Evolutionary conservation across 345 rosid species (phyloP).

Genomic region (Luvunga scandens): DNA sequence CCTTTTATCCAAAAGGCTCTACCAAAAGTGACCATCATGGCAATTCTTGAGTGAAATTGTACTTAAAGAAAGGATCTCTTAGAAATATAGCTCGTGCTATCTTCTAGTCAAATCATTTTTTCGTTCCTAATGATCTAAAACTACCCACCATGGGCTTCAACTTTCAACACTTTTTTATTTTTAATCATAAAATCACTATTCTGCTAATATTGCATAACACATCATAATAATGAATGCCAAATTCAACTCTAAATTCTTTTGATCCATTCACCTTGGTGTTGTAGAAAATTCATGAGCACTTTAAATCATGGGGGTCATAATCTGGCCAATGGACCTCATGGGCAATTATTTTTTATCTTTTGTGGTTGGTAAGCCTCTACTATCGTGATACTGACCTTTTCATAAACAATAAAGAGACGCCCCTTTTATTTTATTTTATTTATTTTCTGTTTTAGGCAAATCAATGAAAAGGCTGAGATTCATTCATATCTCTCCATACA

Average conservation of each 20-base stretch:
- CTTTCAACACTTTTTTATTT: background rate
- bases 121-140: background rate
- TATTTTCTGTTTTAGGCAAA: background rate
- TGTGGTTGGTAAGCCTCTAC: background rate
- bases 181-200: background rate
- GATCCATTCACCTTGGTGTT: background rate
- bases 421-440: too few species aligned
- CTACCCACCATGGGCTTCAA: background rate
- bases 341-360: background rate
- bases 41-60: background rate
- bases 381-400: background rate
- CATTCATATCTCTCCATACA: background rate
- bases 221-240: too few species aligned
- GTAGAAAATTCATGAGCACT: background rate
- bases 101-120: background rate
- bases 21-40: background rate
- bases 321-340: background rate
- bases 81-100: background rate
- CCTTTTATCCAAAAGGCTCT: background rate
- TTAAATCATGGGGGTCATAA: background rate
- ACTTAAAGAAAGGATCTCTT: background rate
- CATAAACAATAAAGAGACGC: background rate
- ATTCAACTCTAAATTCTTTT: too few species aligned
- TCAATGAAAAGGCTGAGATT: background rate
- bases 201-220: background rate